Conservation (phyloP, 805 yeast species). For the Saccharomyces mikatae region DNA sequence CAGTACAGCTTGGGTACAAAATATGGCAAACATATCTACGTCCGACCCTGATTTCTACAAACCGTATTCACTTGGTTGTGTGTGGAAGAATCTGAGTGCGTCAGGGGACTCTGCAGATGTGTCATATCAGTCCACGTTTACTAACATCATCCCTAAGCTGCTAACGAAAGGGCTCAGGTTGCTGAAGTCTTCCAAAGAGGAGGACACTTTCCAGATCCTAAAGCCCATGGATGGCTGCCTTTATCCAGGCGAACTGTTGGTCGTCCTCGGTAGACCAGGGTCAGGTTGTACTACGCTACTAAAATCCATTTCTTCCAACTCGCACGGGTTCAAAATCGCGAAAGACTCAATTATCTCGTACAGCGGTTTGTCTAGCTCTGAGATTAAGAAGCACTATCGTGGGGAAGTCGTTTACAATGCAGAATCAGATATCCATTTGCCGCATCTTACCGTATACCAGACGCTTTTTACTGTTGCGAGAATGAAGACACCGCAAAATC, state of each 20-base stretch:
- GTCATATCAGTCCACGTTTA: slow-evolving; percentile 55
- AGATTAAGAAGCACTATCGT: slow-evolving; percentile 44
- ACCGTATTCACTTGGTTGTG: slow-evolving; percentile 52
- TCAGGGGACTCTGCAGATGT: slow-evolving; percentile 60
- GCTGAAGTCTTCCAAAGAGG: slow-evolving; percentile 20
- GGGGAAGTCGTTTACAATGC: slow-evolving; percentile 69
- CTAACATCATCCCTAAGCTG: slow-evolving; percentile 36
- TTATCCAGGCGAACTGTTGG: slow-evolving; percentile 56
- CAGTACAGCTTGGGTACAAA: slow-evolving; percentile 60
- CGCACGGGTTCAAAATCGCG: slow-evolving; percentile 50
- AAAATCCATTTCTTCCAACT: slow-evolving; percentile 50
- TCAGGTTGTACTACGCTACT: slow-evolving; percentile 68
- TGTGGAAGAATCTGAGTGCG: slow-evolving; percentile 51
- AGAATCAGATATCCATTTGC: slow-evolving; percentile 61
- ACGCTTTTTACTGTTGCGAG: slow-evolving; percentile 57
- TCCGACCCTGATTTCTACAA: slow-evolving; percentile 56
- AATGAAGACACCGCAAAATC: slow-evolving; percentile 53
- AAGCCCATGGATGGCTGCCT: slow-evolving; percentile 60
- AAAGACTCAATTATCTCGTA: slow-evolving; percentile 40
- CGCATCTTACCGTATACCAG: slow-evolving; percentile 58
- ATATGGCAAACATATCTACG: slow-evolving; percentile 44
- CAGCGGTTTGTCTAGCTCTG: slow-evolving; percentile 46
- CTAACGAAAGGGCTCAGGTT: slow-evolving; percentile 16
- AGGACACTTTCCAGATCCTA: slow-evolving; percentile 40
- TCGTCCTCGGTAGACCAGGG: slow-evolving; percentile 69